These are phyloP conservation scores for Trypanosoma cruzi DNA, from an alignment of 208 protist species.

Conservation along the genomic window DNA sequence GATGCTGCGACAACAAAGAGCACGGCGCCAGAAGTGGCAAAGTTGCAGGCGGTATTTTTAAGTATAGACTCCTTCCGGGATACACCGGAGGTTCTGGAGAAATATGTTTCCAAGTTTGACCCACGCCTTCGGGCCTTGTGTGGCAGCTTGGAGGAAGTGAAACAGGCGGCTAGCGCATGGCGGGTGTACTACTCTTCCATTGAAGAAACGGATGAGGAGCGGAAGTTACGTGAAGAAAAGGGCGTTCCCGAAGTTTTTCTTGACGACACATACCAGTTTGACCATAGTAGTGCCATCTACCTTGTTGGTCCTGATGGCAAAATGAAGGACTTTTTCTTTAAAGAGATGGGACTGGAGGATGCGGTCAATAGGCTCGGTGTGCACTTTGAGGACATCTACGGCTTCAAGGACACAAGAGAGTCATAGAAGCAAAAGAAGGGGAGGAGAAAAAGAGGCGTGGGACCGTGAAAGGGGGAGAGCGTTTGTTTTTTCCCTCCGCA, in stretches of 20 bases:
- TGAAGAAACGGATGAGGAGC: constrained; percentile 81
- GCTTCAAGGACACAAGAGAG: constrained; percentile 60
- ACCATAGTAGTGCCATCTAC: constrained; percentile 88
- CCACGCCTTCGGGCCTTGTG: constrained; percentile 63
- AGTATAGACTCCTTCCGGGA: constrained; percentile 85
- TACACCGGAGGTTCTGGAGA: constrained; percentile 59
- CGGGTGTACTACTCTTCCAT: constrained; percentile 86
- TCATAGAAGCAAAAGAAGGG: constrained; percentile 3
- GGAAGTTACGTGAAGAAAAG: constrained; percentile 51
- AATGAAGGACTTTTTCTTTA: constrained; percentile 90
- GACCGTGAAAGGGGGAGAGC: background rate
- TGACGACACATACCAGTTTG: constrained; percentile 87
- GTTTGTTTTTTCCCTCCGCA: background rate
- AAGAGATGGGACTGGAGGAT: constrained; percentile 78
- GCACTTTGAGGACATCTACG: constrained; percentile 75
- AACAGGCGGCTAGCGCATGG: constrained; percentile 62
- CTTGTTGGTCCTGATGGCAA: constrained; percentile 85
- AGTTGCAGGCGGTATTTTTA: constrained; percentile 75
- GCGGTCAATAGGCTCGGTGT: constrained; percentile 61
- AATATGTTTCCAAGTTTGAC: constrained; percentile 67
- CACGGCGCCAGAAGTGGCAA: constrained; percentile 36
- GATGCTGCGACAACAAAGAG: constrained; percentile 39
- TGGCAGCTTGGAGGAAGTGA: constrained; percentile 53
- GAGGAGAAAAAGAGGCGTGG: background rate
- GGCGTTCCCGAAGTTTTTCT: constrained; percentile 50